Base-by-base conservation (phyloP, 257 asterid genomes). In the Lavandula angustifolia region DNA sequence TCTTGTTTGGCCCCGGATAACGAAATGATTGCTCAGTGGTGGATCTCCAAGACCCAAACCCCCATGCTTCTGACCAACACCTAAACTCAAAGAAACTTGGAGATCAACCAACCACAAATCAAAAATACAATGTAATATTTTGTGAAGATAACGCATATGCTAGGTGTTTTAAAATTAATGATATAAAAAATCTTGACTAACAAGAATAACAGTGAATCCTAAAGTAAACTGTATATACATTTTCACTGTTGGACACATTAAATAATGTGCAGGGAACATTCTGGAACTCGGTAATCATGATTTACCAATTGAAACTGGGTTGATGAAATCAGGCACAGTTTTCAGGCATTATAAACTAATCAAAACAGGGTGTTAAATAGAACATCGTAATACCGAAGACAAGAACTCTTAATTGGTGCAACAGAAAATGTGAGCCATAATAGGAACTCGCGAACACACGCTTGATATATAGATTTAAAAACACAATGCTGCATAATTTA, bases 1-100 rank as follows among this genome's bases (percentile, higher is more conserved):
- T 87, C 76, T 83, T 85, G 78, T 52, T 79, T 27, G 79, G 81
- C 62, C 88, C 89, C 12, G 89, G 75, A 55, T 82, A 80, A 43
- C 94, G 89, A 63, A 77, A 87, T 3, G 89, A 80, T 54, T 74
- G n/a, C n/a, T n/a, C n/a, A n/a, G 81, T 35, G 82, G 73, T 1
- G 80, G 78, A 50, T 67, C 80, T 9, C 81, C 33, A 17, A 71
- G 67, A 57, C 82, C 81, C 46, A 70, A 64, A 61, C 78, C 86
- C 8, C 41, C 29, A 68, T 78, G 76, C 69, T 72, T 81, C 43
- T 79, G 78, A 60, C 80, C 62, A 27, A 13, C 27, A 71, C 72
- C 88, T 81, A 75, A 71, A 69, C 46, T 47, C 54, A 33, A 67
- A 50, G 10, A 33, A 3, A 49, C n/a, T n/a, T n/a, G n/a, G n/a